Percentiles rank a stretch among this genome's conserved stretches.
Evolutionary conservation across 805 yeast species (phyloP).

Genomic region (Yamadazyma laniorum): DNA sequence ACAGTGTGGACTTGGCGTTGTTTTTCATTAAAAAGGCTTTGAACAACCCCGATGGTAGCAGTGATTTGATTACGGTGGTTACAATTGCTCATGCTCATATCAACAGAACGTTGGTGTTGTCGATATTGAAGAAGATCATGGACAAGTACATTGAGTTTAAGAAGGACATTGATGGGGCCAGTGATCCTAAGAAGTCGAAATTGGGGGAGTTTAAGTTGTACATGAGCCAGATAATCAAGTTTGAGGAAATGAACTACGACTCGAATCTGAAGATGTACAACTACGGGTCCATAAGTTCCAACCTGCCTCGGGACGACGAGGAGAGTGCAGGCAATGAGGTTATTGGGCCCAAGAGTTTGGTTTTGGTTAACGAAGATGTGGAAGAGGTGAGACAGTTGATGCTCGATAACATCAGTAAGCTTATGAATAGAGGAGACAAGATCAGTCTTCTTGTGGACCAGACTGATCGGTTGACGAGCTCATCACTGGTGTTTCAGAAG

Average conservation of each 20-base stretch:
- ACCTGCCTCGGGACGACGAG: slow-evolving; percentile 1
- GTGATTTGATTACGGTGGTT: slow-evolving; percentile 52
- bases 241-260: slow-evolving; percentile 48
- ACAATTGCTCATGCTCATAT: slow-evolving; percentile 45
- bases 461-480: slow-evolving; percentile 68
- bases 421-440: slow-evolving; percentile 76
- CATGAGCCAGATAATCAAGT: slow-evolving; percentile 55
- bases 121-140: slow-evolving; percentile 49
- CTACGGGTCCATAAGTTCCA: slow-evolving; percentile 28
- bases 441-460: slow-evolving; percentile 71
- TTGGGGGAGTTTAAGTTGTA: slow-evolving; percentile 53
- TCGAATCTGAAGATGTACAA: slow-evolving; percentile 30
- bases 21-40: slow-evolving; percentile 50
- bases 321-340: slow-evolving; percentile 19
- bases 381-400: slow-evolving; percentile 64
- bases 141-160: slow-evolving; percentile 48
- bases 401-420: slow-evolving; percentile 70
- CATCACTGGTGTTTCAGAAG: slow-evolving; percentile 67
- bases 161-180: slow-evolving; percentile 21
- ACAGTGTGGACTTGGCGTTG: slow-evolving; percentile 32
- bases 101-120: slow-evolving; percentile 45
- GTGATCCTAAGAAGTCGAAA: slow-evolving; percentile 20
- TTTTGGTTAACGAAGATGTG: slow-evolving; percentile 52
- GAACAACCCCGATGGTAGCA: slow-evolving; percentile 41
- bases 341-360: slow-evolving; percentile 36